Conservation (phyloP, 164 flowering plant genomes). For the Nymphaea thermarum region DNA sequence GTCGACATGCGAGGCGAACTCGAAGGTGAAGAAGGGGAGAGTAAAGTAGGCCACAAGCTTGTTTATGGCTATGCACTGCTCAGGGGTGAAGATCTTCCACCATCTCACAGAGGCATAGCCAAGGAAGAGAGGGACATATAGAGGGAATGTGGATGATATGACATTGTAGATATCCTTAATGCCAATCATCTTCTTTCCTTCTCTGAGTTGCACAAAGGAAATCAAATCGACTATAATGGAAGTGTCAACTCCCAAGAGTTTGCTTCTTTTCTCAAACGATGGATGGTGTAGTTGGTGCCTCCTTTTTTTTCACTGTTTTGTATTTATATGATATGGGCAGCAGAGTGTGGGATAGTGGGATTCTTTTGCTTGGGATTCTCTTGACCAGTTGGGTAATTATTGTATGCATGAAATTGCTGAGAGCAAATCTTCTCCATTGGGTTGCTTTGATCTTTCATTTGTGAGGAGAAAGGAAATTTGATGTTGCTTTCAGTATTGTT, state of each 20-base stretch:
- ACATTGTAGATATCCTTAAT: slow-evolving; percentile 39
- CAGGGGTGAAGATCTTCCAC: slow-evolving; percentile 51
- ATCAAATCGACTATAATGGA: not conserved
- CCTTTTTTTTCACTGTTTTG: too few relatives aligned
- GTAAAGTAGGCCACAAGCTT: slow-evolving; percentile 56
- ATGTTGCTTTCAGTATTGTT: not conserved
- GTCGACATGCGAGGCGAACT: slow-evolving; percentile 39
- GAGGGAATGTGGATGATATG: slow-evolving; percentile 36
- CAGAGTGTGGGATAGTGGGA: not conserved
- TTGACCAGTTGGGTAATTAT: not conserved
- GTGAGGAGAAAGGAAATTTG: not conserved
- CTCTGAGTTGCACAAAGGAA: not conserved
- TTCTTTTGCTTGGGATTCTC: not conserved
- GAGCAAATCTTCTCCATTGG: not conserved
- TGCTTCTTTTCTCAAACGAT: too few relatives aligned
- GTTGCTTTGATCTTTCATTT: not conserved
- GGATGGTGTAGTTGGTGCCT: too few relatives aligned
- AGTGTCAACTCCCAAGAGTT: too few relatives aligned
- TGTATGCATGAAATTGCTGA: not conserved
- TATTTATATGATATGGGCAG: too few relatives aligned
- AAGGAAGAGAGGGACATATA: slow-evolving; percentile 35
- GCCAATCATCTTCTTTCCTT: slow-evolving; percentile 24
- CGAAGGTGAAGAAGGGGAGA: slow-evolving; percentile 57
- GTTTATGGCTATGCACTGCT: slow-evolving; percentile 51
- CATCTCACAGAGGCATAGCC: slow-evolving; percentile 50